Evolutionary conservation across 2,329 filamentous ascomycete genomes (phyloP).

Genomic region (Phyllosticta capitalensis): DNA sequence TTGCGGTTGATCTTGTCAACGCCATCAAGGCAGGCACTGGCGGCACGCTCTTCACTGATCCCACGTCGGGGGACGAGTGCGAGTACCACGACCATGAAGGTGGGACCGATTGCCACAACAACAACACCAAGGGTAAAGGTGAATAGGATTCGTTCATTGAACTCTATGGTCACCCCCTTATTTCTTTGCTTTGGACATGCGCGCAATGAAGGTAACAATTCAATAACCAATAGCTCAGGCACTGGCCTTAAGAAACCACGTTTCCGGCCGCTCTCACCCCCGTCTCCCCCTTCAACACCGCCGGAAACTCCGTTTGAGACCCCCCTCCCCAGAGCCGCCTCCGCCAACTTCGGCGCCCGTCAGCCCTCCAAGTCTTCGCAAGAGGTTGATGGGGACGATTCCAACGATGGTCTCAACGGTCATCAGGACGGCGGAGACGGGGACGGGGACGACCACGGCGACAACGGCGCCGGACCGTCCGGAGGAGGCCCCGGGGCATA

Average conservation of each 20-base stretch:
- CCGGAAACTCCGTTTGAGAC: conserved; percentile 3
- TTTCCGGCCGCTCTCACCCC: conserved; percentile 7
- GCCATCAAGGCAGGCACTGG: conserved; percentile 41
- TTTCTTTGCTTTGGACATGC: background rate
- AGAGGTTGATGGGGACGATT: background rate
- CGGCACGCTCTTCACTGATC: conserved; percentile 43
- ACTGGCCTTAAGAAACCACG: background rate
- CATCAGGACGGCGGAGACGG: background rate
- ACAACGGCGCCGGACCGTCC: background rate
- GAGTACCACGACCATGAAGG: conserved; percentile 43
- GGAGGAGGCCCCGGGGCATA: background rate
- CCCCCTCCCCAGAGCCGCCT: background rate
- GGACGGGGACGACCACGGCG: background rate
- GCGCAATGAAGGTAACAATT: conserved; percentile 5
- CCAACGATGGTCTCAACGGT: background rate
- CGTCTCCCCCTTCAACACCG: conserved; percentile 7
- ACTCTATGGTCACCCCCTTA: background rate
- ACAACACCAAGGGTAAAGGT: conserved; percentile 27
- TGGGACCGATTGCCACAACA: conserved; percentile 29
- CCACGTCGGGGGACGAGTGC: conserved; percentile 37
- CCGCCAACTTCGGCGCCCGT: background rate
- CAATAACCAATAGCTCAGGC: conserved; percentile 10
- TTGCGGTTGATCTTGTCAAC: conserved; percentile 45
- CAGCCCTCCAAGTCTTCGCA: background rate
- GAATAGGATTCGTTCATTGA: conserved; percentile 16